phyloP scores from a whole-genome alignment of 1,284 basidiomycete species.

The Pholiota adiposa region DNA sequence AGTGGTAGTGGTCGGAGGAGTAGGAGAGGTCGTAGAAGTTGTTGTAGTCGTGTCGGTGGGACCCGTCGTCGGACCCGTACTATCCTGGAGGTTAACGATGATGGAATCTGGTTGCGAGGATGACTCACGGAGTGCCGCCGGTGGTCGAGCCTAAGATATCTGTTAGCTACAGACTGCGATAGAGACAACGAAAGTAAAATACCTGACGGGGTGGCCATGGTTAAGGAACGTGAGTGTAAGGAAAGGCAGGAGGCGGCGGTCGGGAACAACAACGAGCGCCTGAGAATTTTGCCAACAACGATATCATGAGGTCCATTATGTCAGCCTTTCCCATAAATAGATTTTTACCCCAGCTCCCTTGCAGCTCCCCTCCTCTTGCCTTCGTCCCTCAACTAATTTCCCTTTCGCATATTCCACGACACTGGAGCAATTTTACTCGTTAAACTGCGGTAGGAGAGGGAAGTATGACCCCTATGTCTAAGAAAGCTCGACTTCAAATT shows the following conservation, averaged over 20 bases:
- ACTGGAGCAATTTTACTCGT: too few species aligned
- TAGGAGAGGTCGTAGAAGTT: not conserved
- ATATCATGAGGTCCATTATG: not conserved
- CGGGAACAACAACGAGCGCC: not conserved
- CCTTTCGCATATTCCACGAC: too few species aligned
- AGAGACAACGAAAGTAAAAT: too few species aligned
- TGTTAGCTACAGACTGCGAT: not conserved
- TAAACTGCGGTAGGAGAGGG: too few species aligned
- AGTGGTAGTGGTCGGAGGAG: not conserved
- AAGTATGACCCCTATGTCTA: too few species aligned
- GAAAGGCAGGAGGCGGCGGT: not conserved
- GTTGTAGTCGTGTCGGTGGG: not conserved
- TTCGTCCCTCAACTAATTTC: too few species aligned
- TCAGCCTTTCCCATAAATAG: not conserved
- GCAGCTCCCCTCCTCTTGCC: too few species aligned
- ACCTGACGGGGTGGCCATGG: not conserved
- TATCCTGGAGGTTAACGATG: not conserved
- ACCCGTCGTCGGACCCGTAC: too few species aligned
- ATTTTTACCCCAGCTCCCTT: not conserved
- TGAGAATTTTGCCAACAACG: not conserved
- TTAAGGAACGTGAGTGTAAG: not conserved
- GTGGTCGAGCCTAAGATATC: not conserved
- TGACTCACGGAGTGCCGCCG: not conserved
- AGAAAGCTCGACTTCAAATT: too few species aligned
- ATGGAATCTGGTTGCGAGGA: not conserved